phyloP scores from a whole-genome alignment of 352 stramenopile species.

The Blastocystis sp. region DNA sequence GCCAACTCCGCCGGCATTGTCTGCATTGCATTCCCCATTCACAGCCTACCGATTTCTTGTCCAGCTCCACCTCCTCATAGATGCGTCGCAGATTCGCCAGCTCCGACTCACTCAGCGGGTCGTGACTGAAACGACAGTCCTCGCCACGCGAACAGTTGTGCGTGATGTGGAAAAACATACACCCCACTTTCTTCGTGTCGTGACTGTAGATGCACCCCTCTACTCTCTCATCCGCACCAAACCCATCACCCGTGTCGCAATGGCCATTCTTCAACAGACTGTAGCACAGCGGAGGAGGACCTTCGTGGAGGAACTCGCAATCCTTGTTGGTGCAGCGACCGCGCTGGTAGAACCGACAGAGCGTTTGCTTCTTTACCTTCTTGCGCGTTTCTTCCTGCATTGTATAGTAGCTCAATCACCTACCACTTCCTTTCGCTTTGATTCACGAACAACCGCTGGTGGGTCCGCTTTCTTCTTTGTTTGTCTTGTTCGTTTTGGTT shows the following conservation, averaged over 20 bases:
- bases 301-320: conserved; percentile 42
- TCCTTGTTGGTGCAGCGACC: conserved; percentile 3
- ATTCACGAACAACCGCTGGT: background rate
- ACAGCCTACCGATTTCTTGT: conserved; percentile 36
- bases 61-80: conserved; percentile 24
- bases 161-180: conserved; percentile 46
- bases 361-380: background rate
- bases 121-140: conserved; percentile 17
- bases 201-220: conserved; percentile 22
- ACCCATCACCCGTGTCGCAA: background rate
- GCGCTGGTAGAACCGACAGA: background rate
- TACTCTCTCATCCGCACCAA: background rate
- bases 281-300: conserved; percentile 41
- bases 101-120: background rate
- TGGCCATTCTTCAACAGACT: conserved; percentile 4
- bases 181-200: conserved; percentile 39
- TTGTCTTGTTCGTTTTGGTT: background rate
- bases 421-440: conserved; percentile 1
- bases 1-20: conserved; percentile 7
- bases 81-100: conserved; percentile 5
- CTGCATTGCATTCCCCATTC: background rate
- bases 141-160: conserved; percentile 24
- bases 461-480: background rate
- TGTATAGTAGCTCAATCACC: background rate
- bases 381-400: background rate